Base-by-base conservation (phyloP, 2,329 filamentous ascomycete genomes). In the Aspergillus neoniger region DNA sequence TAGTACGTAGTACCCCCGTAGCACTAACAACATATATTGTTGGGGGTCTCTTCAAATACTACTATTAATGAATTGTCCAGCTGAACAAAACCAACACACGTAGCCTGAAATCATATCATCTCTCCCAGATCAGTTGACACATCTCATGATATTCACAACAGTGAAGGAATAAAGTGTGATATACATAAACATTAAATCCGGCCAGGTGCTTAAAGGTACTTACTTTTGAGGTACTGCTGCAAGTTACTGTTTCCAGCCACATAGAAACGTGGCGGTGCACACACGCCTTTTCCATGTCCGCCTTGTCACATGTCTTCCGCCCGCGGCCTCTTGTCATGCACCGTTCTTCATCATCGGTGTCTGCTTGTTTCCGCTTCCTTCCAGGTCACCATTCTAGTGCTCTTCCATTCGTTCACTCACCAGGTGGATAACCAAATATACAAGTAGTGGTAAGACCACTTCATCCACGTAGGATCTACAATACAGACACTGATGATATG, bases 281-380 rank as follows among this genome's bases (percentile, higher is more conserved):
- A 23, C 7, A 15, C 19, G 21, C 53, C 23, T 30, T 19, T 44
- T 36, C n/a, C 23, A 38, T 36, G 43, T 30, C 28, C 28, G 44
- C 47, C 54, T 47, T 28, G 39, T 62, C 57, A 62, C 60, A 59
- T 59, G 57, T 57, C 53, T 23, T 50, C 47, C 47, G 47, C 25
- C 25, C 25, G 47, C 17, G 25, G 39, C 32, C 47, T 60, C 23
- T 25, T 5, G 43, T 52, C 47, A 30, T 36, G 19, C 52, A 38
- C 17, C 52, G 23, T 21, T 38, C 36, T n/a, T 41, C 44, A 25
- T 30, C 28, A 30, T 30, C 28, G 4, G 9, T 2, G 1, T 32
- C 25, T n/a, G 25, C 19, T 21, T 44, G 10, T 28, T 50, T 5
- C 47, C 15, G 32, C 47, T 6, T 30, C 25, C 47, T 30, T 12